Evolutionary conservation across 371 early-diverging fungal genomes (phyloP).

Genomic region (Mucor mucedo): DNA sequence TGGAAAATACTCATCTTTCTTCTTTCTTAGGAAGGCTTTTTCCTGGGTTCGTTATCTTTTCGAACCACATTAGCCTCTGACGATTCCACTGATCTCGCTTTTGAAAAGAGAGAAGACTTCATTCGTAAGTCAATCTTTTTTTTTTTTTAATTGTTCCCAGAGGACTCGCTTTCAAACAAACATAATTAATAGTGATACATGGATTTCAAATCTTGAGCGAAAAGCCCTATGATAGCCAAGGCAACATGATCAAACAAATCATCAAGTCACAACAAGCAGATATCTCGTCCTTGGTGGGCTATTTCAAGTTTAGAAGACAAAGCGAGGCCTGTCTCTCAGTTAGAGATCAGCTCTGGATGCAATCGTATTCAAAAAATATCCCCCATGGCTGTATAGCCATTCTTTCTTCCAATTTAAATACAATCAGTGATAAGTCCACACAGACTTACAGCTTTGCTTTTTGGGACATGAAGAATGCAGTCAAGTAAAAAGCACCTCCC

Average conservation of each 20-base stretch:
- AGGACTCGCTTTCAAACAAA: too few relatives aligned
- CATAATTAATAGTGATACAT: conserved; percentile 26
- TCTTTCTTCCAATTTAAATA: conserved; percentile 9
- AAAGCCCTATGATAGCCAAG: conserved; percentile 23
- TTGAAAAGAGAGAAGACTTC: conserved; percentile 24
- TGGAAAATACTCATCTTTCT: not conserved
- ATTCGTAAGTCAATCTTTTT: conserved; percentile 15
- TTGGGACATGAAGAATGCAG: conserved; percentile 27
- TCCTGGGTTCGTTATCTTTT: conserved; percentile 21
- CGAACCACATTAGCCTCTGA: conserved; percentile 19
- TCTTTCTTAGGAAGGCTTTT: conserved; percentile 26
- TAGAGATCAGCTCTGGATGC: conserved; percentile 23
- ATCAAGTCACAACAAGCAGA: conserved; percentile 7
- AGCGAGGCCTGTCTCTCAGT: conserved; percentile 15
- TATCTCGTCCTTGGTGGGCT: conserved; percentile 20
- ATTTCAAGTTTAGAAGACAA: conserved; percentile 27
- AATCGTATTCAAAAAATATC: conserved; percentile 15
- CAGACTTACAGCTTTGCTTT: conserved; percentile 28
- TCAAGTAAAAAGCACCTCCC: not conserved
- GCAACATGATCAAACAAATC: conserved; percentile 7
- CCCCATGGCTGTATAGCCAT: conserved; percentile 28
- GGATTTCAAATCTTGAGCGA: conserved; percentile 24
- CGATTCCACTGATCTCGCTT: conserved; percentile 23
- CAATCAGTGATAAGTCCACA: conserved; percentile 16
- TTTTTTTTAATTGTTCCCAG: not conserved